Conservation (phyloP, 2,329 filamentous ascomycete genomes). For the Hymenoscyphus repandus region DNA sequence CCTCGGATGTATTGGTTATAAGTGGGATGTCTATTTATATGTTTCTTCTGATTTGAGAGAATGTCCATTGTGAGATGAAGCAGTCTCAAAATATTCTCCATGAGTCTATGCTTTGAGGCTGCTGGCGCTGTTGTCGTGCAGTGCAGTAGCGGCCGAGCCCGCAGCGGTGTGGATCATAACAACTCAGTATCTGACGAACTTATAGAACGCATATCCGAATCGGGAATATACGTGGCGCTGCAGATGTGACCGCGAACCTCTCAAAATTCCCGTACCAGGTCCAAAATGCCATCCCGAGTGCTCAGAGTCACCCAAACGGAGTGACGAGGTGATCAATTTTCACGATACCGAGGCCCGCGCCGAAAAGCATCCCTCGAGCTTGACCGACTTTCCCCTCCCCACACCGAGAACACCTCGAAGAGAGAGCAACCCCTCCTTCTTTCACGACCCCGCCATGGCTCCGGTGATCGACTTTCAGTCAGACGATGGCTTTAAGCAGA, state of each 20-base stretch:
- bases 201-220: conserved; percentile 26
- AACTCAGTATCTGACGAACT: conserved; percentile 29
- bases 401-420: conserved; percentile 10
- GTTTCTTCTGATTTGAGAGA: no score
- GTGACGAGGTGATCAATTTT: conserved; percentile 17
- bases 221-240: conserved; percentile 26
- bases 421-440: conserved; percentile 30
- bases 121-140: conserved; percentile 25
- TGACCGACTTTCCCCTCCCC: conserved; percentile 19
- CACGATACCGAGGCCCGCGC: conserved; percentile 28
- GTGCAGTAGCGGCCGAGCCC: conserved; percentile 29
- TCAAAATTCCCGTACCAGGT: conserved; percentile 18
- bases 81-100: conserved; percentile 5
- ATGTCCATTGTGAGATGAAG: conserved; percentile 11
- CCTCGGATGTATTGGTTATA: no score
- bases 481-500: conserved; percentile 48
- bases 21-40: no score
- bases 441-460: conserved; percentile 42
- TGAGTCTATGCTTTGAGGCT: not conserved
- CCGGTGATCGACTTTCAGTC: conserved; percentile 53
- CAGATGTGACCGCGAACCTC: conserved; percentile 19
- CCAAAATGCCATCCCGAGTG: conserved; percentile 13
- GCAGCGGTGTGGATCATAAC: conserved; percentile 28
- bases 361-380: conserved; percentile 20
- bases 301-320: conserved; percentile 7